Evolutionary conservation across 768 basidiomycete species (phyloP), one percentile per base, ranked within the genome.

Genomic region (Serendipita vermifera): DNA sequence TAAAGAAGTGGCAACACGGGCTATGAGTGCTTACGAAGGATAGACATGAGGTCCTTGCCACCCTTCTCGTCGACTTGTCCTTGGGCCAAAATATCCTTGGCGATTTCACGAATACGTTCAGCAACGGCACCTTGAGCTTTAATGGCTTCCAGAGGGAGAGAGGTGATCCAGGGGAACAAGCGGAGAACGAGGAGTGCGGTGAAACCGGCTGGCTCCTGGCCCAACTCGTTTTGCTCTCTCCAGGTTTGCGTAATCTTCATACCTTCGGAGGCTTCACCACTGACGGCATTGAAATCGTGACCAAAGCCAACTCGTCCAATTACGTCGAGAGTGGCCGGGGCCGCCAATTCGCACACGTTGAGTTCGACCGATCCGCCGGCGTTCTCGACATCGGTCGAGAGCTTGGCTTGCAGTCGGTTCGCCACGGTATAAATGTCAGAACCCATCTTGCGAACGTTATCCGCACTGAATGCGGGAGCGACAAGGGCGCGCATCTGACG

Each of bases 121-220:
- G 67, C 66, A 20, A 63, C 51, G 15, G 58, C 62, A 17, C 67
- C 64, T 38, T 69, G 65, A 17, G 58, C 62, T 31, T 64, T 61
- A 55, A 68, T 60, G 4, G 61, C 58, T 22, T 60, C 60, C 20
- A 69, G 38, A 0, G 68, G 68, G 2, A 59, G 57, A 5, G 56
- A 59, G 3, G 64, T 57, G 9, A 69, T 64, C 57, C 59, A 61
- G 11, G 68, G 68, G 43, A 68, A 59, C 38, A 63, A 59, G 43
- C 65, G 63, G 26, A 69, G 60, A 17, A 69, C 56, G 17, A 69
- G 57, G 13, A 67, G 65, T 7, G 65, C 68, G 35, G 46, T 46
- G 29, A 48, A 57, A 14, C 32, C 43, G n/a, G 15, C 57, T 5
- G 13, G 5, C 3, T 36, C 32, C 20, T 43, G 41, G 6, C 46